phyloP scores from a whole-genome alignment of 352 stramenopile genomes.

The Phytophthora vignae region DNA sequence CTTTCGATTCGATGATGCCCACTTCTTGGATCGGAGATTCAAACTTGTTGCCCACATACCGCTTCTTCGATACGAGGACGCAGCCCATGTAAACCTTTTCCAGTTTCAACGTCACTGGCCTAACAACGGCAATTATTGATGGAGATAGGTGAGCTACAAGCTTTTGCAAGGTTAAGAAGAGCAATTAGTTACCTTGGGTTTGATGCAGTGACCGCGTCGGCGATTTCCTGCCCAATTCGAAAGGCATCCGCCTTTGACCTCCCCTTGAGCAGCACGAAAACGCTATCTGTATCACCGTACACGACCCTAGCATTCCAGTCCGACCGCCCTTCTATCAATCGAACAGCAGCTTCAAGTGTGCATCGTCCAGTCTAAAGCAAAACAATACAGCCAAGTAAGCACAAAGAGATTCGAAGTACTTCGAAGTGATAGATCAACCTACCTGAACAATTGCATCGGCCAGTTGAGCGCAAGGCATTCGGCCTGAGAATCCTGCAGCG shows the following conservation, averaged over 20 bases:
- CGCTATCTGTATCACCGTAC: slow-evolving; percentile 98
- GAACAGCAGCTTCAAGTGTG: slow-evolving; percentile 95
- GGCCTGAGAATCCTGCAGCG: slow-evolving; percentile 97
- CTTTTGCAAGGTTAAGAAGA: neutral
- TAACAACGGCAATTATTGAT: slow-evolving; percentile 22
- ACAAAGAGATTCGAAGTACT: neutral
- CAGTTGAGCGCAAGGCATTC: slow-evolving; percentile 96
- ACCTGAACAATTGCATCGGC: slow-evolving; percentile 99
- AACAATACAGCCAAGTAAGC: slow-evolving; percentile 5
- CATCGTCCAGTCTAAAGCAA: slow-evolving; percentile 74
- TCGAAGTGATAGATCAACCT: slow-evolving; percentile 8
- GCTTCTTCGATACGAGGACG: slow-evolving; percentile 96
- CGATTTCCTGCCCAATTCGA: slow-evolving; percentile 92
- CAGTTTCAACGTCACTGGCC: slow-evolving; percentile 83
- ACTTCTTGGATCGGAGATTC: slow-evolving; percentile 62
- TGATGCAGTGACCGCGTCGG: slow-evolving; percentile 78
- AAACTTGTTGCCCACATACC: slow-evolving; percentile 92
- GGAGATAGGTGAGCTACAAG: neutral
- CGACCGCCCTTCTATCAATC: slow-evolving; percentile 86
- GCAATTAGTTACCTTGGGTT: slow-evolving; percentile 77
- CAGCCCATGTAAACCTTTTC: slow-evolving; percentile 95
- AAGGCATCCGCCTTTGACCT: slow-evolving; percentile 95
- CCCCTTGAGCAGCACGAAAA: slow-evolving; percentile 98
- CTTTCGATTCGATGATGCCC: slow-evolving; percentile 90
- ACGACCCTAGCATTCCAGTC: slow-evolving; percentile 93